A percentile compares a stretch with the other conserved stretches of the same genome.
These are phyloP conservation scores for Chalara sp. DNA, from an alignment of 2,329 filamentous ascomycete genomes.

Conservation along the genomic window DNA sequence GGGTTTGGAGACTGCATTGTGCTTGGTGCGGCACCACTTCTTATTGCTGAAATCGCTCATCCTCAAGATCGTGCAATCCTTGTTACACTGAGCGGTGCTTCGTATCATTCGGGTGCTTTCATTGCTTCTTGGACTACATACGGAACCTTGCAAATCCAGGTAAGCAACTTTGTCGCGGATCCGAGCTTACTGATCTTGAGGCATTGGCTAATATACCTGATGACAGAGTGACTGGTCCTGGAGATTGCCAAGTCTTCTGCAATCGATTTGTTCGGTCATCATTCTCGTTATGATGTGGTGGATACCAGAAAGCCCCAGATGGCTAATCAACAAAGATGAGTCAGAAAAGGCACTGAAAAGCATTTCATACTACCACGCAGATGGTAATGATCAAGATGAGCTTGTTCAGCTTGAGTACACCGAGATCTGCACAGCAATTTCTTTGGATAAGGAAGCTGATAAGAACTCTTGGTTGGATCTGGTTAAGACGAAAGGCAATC, in stretches of 20 bases:
- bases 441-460: neutral
- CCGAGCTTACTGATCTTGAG: too few species aligned
- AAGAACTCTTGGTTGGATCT: neutral
- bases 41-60: slow-evolving; percentile 60
- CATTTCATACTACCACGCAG: neutral
- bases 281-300: slow-evolving; percentile 55
- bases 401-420: neutral
- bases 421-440: neutral
- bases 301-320: neutral
- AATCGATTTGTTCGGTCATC: slow-evolving; percentile 53
- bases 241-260: slow-evolving; percentile 59
- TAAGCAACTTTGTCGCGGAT: too few species aligned
- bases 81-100: slow-evolving; percentile 60
- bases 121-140: slow-evolving; percentile 57
- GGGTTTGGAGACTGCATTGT: slow-evolving; percentile 62
- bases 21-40: slow-evolving; percentile 56
- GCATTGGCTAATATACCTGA: too few species aligned
- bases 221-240: slow-evolving; percentile 52
- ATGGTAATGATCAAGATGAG: neutral
- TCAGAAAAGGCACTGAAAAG: neutral
- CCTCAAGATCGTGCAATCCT: slow-evolving; percentile 61
- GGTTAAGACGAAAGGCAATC: neutral
- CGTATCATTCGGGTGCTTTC: slow-evolving; percentile 55
- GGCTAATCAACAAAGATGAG: neutral
- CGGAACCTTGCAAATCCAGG: slow-evolving; percentile 48